Evolutionary conservation across 495 filamentous ascomycete genomes (phyloP).

Genomic region (Sordaria brevicollis): DNA sequence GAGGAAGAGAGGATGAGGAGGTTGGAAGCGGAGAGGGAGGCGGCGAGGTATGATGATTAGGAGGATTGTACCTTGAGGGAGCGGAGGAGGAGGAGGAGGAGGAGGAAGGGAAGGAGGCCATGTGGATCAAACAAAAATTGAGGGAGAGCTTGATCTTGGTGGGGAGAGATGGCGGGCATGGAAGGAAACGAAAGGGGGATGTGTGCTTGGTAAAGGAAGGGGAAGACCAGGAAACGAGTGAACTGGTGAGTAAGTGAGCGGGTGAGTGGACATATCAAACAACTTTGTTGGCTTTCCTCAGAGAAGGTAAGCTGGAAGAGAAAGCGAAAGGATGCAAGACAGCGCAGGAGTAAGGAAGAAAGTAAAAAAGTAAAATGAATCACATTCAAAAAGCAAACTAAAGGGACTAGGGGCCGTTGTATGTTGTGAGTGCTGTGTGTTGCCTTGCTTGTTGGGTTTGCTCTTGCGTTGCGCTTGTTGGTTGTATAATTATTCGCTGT

Average conservation of each 20-base stretch:
- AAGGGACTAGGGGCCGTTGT: neutral
- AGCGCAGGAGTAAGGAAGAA: neutral
- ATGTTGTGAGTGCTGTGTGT: neutral
- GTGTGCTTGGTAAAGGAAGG: too few relatives aligned
- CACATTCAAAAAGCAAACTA: neutral
- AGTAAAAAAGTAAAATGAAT: neutral
- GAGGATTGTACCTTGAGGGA: neutral
- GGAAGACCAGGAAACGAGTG: too few relatives aligned
- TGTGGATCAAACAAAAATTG: too few relatives aligned
- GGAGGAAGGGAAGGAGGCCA: too few relatives aligned
- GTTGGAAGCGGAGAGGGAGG: slow-evolving; percentile 38
- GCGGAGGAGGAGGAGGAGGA: too few relatives aligned
- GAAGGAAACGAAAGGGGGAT: too few relatives aligned
- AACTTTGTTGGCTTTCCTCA: neutral
- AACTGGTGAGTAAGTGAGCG: too few relatives aligned
- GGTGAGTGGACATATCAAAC: neutral
- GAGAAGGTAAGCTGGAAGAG: neutral
- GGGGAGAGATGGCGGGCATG: too few relatives aligned
- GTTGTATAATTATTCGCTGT: neutral
- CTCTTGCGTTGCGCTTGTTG: neutral
- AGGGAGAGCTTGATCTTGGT: too few relatives aligned
- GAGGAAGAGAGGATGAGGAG: slow-evolving; percentile 42
- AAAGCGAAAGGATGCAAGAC: too few relatives aligned
- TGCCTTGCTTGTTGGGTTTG: neutral
- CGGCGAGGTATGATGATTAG: slow-evolving; percentile 30